Base-by-base conservation (phyloP, 2,329 filamentous ascomycete genomes). In the Ampelomyces quisqualis region DNA sequence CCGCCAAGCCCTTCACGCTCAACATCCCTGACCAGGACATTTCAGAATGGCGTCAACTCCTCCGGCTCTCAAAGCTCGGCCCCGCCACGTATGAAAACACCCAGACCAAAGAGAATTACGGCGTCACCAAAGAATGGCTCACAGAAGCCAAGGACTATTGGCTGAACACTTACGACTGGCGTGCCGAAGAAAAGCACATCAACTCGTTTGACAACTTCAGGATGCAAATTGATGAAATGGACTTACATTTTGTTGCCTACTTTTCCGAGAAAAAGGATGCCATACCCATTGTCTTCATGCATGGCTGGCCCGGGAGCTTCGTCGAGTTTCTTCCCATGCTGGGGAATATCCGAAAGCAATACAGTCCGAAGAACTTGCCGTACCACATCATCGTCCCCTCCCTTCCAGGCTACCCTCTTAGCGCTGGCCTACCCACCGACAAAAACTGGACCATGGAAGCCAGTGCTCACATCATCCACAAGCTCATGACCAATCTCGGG, bases 311-410 rank as follows among this genome's bases (percentile, higher is more conserved):
- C 0, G 66, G 66, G 7, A 73, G 70, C 7, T 78, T 82, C 44
- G 58, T 78, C 4, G 81, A 84, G 49, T 83, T 83, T 53, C 57
- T 83, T 5, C 73, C 72, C 1, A 69, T 80, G 28, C 57, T 81
- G 29, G 57, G 70, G 1, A 31, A 76, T 8, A 58, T 82, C 4
- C 61, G 57, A 26, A 53, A 67, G 7, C 74, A 75, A 43, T 81
- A 80, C 50, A 68, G 70, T 0, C 67, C 76, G 0, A 64, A 73
- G 2, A 67, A 70, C 2, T 61, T 81, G 15, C 79, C 79, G 0
- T 83, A 78, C 50, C 79, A 83, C 49, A 57, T 82, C 26, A 70
- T 83, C 21, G 74, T 80, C 0, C 78, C 80, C 0, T 78, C 74
- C 0, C 60, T 82, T 2, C 77, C 79, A 0, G 80, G 78, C 4